These are phyloP conservation scores for Trypanosoma vivax DNA, from an alignment of 208 protist genomes.

Conservation along the genomic window DNA sequence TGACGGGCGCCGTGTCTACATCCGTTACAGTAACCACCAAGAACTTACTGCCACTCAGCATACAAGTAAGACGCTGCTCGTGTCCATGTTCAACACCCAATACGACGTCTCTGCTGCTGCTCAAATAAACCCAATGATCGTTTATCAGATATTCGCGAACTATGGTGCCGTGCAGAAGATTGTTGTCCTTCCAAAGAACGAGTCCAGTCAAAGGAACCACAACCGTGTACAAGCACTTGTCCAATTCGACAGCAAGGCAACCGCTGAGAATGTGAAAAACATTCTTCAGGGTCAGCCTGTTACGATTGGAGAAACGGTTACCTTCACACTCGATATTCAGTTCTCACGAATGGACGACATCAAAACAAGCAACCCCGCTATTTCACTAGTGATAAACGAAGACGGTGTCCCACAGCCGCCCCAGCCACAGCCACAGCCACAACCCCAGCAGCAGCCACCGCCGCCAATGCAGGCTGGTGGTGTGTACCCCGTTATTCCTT, in stretches of 20 bases:
- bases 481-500: constrained; percentile 30
- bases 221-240: constrained; percentile 89
- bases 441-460: constrained; percentile 4
- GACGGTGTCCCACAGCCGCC: constrained; percentile 55
- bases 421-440: constrained; percentile 11
- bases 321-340: constrained; percentile 90
- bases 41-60: constrained; percentile 87
- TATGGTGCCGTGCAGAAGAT: constrained; percentile 87
- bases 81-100: constrained; percentile 91
- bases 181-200: constrained; percentile 89
- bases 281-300: constrained; percentile 88
- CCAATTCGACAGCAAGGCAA: constrained; percentile 76
- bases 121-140: constrained; percentile 85
- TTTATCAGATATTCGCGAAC: constrained; percentile 86
- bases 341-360: constrained; percentile 89
- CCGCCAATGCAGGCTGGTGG: constrained; percentile 19
- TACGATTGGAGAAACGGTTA: constrained; percentile 78
- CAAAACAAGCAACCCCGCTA: constrained; percentile 77
- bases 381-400: constrained; percentile 75
- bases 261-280: constrained; percentile 84
- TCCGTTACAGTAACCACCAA: constrained; percentile 87
- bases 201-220: constrained; percentile 83
- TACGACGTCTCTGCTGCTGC: constrained; percentile 82
- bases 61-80: constrained; percentile 78
- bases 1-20: constrained; percentile 87